Evolutionary conservation across 768 basidiomycete species (phyloP).

Genomic region (Macrolepiota dolichaula): DNA sequence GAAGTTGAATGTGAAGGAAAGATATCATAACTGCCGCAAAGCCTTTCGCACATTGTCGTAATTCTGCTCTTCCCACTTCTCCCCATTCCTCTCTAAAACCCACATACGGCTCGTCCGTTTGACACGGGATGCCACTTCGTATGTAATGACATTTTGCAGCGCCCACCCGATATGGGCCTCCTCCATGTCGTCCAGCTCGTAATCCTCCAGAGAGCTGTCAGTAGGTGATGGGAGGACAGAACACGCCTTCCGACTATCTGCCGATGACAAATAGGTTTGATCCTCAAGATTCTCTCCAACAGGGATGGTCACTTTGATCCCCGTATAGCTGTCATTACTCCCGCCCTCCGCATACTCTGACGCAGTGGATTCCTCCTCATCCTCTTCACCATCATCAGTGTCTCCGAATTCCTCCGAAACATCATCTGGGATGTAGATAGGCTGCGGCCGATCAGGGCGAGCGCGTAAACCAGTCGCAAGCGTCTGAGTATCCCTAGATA

Average conservation of each 20-base stretch:
- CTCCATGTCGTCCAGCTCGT: constrained; percentile 6
- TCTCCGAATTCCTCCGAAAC: neutral
- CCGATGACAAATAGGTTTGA: neutral
- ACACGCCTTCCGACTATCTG: neutral
- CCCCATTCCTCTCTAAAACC: constrained; percentile 12
- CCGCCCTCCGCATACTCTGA: neutral
- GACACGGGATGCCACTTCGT: constrained; percentile 2
- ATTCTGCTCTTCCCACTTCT: constrained; percentile 9
- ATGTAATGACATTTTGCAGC: constrained; percentile 7
- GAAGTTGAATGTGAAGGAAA: neutral
- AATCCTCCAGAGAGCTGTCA: constrained; percentile 1
- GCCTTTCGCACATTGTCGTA: constrained; percentile 3
- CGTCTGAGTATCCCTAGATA: neutral
- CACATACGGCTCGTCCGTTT: constrained; percentile 10
- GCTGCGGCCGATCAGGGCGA: neutral
- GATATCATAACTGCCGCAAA: constrained; percentile 8
- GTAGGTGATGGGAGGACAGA: neutral
- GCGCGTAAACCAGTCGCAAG: neutral
- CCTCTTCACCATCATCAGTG: neutral
- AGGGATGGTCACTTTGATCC: neutral
- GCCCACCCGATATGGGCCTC: constrained; percentile 8
- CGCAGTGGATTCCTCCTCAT: neutral
- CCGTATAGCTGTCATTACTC: neutral
- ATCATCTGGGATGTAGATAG: neutral
- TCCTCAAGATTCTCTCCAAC: neutral